Conservation (phyloP, 352 stramenopile species). For the Globisporangium rhizosaccharum region DNA sequence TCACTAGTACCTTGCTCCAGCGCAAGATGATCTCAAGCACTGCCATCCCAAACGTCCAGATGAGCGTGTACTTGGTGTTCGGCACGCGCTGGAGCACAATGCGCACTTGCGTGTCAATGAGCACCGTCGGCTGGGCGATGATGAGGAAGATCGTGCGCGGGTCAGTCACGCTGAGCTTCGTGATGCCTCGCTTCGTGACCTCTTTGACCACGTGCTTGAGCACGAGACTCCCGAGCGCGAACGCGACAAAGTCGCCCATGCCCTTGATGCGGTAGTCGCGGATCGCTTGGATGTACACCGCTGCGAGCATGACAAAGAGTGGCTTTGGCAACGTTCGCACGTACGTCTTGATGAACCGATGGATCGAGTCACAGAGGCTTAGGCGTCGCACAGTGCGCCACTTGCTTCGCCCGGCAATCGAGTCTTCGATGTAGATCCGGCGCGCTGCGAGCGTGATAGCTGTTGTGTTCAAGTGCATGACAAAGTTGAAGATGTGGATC, state of each 20-base stretch:
- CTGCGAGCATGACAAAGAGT: background rate
- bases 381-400: background rate
- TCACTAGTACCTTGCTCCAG: conserved; percentile 10
- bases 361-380: background rate
- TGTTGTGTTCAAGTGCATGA: no score
- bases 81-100: conserved; percentile 20
- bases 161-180: conserved; percentile 5
- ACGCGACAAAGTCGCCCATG: background rate
- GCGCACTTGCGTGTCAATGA: conserved; percentile 21
- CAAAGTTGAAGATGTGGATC: no score
- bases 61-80: conserved; percentile 16
- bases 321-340: background rate
- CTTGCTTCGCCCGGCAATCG: background rate
- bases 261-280: background rate
- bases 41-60: conserved; percentile 22
- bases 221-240: conserved; percentile 5
- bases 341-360: background rate
- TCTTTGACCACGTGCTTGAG: conserved; percentile 9
- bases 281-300: conserved; percentile 1
- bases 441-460: no score
- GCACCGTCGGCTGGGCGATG: conserved; percentile 12
- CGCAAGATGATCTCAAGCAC: conserved; percentile 25
- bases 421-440: background rate
- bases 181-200: conserved; percentile 1
- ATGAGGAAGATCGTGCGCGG: conserved; percentile 13